A percentile compares a stretch with the other conserved stretches of the same genome.
Conservation (phyloP, 2,329 filamentous ascomycete genomes). For the Coniochaeta ligniaria region DNA sequence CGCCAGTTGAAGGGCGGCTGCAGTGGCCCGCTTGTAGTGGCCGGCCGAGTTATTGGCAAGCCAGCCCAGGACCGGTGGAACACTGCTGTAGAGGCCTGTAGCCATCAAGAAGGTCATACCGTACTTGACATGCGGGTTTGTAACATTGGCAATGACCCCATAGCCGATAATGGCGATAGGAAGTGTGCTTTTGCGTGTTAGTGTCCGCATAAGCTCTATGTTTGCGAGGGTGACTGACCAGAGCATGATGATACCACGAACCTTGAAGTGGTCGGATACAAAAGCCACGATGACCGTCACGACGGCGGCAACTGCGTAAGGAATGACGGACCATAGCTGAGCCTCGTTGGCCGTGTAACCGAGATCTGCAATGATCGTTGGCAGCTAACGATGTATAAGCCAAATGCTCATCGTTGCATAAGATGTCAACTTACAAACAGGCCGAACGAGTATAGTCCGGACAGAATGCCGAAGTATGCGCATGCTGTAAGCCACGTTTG, state of each 20-base stretch:
- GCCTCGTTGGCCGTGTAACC: constrained; percentile 46
- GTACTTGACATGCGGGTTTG: constrained; percentile 46
- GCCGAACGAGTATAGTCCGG: constrained; percentile 55
- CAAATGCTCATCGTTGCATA: not conserved
- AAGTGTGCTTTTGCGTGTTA: constrained; percentile 34
- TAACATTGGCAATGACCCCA: constrained; percentile 51
- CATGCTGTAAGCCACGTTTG: constrained; percentile 57
- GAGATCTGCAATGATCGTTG: constrained; percentile 50
- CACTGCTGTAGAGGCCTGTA: constrained; percentile 54
- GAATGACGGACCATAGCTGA: constrained; percentile 58
- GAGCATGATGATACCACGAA: constrained; percentile 56
- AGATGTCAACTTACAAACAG: constrained; percentile 44
- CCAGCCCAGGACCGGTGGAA: constrained; percentile 59
- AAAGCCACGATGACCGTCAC: constrained; percentile 48
- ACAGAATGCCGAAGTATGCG: constrained; percentile 53
- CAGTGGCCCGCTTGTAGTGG: constrained; percentile 64
- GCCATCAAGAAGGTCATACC: constrained; percentile 64
- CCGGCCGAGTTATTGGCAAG: constrained; percentile 61
- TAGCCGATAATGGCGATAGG: constrained; percentile 61
- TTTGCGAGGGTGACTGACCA: not conserved
- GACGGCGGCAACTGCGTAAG: constrained; percentile 52
- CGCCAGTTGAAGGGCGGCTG: constrained; percentile 55
- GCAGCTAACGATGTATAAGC: constrained; percentile 32
- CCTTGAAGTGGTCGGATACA: constrained; percentile 51
- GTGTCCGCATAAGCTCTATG: not conserved